Percentiles rank a stretch among this genome's conserved stretches.
Conservation (phyloP, 768 basidiomycete species). For the Mycena belliarum region DNA sequence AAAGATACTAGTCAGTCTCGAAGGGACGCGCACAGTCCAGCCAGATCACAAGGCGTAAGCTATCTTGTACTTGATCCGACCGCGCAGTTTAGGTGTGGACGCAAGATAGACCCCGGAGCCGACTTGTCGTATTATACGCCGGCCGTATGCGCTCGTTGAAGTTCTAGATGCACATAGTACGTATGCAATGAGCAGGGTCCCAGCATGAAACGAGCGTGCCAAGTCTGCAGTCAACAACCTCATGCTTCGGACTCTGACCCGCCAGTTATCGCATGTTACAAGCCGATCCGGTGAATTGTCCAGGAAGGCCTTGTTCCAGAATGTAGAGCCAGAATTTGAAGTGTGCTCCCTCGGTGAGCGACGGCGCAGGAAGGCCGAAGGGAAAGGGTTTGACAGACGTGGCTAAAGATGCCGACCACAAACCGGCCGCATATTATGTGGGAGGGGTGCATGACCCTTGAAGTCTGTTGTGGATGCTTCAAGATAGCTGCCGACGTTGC, state of each 20-base stretch:
- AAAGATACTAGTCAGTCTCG: constrained; percentile 13
- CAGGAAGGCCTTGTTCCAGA: constrained; percentile 3
- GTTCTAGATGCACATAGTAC: background rate
- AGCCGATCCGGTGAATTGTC: background rate
- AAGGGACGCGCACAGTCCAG: background rate
- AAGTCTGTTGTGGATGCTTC: background rate
- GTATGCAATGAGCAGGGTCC: constrained; percentile 2
- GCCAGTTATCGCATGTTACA: constrained; percentile 13
- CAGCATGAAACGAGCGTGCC: constrained; percentile 7
- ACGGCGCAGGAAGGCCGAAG: constrained; percentile 1
- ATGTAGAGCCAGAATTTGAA: constrained; percentile 6
- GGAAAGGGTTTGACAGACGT: constrained; percentile 7
- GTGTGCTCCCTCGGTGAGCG: background rate
- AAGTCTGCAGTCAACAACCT: background rate
- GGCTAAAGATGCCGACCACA: background rate
- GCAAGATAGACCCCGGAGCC: background rate
- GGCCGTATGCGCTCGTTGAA: background rate
- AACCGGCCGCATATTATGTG: background rate
- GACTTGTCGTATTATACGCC: background rate
- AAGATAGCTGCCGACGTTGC: background rate
- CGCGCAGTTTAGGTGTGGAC: constrained; percentile 11
- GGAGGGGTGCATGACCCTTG: background rate
- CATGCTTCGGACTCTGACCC: background rate
- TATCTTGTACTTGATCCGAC: constrained; percentile 11
- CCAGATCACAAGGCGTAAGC: constrained; percentile 8